Evolutionary conservation across 139 green algal species (phyloP), one percentile per base, ranked within the genome.

Genomic region (Axilococcus clingmanii): DNA sequence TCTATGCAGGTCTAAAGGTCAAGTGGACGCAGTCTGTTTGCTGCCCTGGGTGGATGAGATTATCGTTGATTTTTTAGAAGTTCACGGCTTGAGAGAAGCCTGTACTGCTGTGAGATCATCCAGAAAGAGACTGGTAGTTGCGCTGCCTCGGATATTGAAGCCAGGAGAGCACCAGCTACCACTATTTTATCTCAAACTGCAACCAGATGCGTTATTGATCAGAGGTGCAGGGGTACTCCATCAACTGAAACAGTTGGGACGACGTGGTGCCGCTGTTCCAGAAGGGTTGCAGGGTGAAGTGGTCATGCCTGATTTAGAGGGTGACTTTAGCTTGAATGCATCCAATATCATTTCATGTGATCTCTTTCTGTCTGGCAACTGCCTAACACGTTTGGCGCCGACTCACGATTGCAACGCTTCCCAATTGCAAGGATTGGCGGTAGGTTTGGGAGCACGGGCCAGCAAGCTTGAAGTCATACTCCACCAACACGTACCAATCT

Each of bases 401-500:
- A 89, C 83, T 4, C 70, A 92, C 59, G 85, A 94, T 59, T 70
- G 88, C 23, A 84, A 89, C 41, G 80, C 75, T 2, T 35, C 27
- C 7, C 84, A 94, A 71, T 29, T 87, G 37, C 38, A 42, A 44
- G 51, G 46, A 12, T 23, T 82, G 14, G 56, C 66, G 4, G 12
- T 22, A n/a, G 30, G 24, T 15, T 58, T 84, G 34, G 51, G 20
- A 17, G 35, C 25, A 4, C 29, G 30, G 7, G 27, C 36, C 17
- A 22, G 25, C 2, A 36, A 43, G 31, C 48, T 94, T 35, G 82
- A 94, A 66, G 66, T 68, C 2, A 67, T 94, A 8, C 25, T 86
- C 29, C 81, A 92, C 55, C 71, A 84, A 53, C 82, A 94, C 67
- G 58, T 94, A 24, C 81, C 85, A 48, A 84, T 92, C 61, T 92